phyloP scores from a whole-genome alignment of 148 eudicot genomes.

The Persicaria maculosa region DNA sequence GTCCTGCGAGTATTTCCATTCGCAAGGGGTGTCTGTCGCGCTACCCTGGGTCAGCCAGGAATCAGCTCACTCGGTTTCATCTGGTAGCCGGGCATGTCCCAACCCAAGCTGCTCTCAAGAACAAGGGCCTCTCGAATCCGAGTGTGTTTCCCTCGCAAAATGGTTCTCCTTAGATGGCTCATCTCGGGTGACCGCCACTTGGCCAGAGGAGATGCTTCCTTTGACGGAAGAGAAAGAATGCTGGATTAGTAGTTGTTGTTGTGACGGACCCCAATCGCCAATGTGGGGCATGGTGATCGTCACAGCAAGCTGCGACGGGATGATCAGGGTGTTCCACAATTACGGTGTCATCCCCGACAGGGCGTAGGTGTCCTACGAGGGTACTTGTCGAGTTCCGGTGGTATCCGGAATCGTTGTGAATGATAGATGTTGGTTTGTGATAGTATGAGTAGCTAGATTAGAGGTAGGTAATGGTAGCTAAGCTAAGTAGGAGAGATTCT shows the following conservation, averaged over 20 bases:
- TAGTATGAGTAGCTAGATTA: neutral
- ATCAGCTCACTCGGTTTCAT: neutral
- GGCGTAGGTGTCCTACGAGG: neutral
- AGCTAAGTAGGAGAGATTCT: neutral
- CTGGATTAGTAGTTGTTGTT: neutral
- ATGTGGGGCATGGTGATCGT: conserved; percentile 88
- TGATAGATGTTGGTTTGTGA: neutral
- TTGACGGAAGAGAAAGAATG: too few relatives aligned
- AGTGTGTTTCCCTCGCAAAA: neutral
- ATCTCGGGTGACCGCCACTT: neutral
- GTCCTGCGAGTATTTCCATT: neutral
- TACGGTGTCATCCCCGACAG: conserved; percentile 41
- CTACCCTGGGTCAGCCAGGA: neutral
- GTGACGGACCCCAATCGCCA: neutral
- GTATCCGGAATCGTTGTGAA: neutral
- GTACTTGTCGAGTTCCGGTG: neutral
- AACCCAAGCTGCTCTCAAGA: neutral
- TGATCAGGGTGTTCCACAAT: conserved; percentile 73
- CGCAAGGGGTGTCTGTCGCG: neutral
- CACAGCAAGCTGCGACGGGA: conserved; percentile 88
- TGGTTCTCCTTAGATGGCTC: neutral
- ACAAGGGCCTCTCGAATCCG: neutral
- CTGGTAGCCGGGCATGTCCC: neutral
- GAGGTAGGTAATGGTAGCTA: neutral
- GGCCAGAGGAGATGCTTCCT: conserved; percentile 6